Conservation (phyloP, 164 flowering plant species). For the Vitis rotundifolia region DNA sequence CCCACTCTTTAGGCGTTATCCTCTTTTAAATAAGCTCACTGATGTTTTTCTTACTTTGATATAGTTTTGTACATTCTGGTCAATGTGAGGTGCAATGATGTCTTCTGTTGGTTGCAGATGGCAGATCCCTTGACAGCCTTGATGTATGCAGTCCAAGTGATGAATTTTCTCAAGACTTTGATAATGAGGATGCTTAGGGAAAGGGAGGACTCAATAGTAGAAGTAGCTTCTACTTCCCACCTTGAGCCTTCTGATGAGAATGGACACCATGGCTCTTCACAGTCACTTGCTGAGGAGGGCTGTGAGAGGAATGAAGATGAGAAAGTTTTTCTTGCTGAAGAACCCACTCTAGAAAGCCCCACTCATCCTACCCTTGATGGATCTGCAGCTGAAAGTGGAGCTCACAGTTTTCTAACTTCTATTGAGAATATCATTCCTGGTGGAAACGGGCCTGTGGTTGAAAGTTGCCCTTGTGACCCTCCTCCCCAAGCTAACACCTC, state of each 20-base stretch:
- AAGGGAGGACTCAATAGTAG: conserved; percentile 41
- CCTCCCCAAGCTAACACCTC: conserved; percentile 13
- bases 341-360: conserved; percentile 20
- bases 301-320: conserved; percentile 13
- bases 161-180: conserved; percentile 69
- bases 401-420: conserved; percentile 13
- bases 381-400: conserved; percentile 2
- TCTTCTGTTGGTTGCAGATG: conserved; percentile 36
- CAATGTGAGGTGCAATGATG: not conserved
- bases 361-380: not conserved
- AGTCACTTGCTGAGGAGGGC: conserved; percentile 5
- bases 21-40: no score
- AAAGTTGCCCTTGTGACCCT: conserved; percentile 21
- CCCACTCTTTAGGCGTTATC: no score
- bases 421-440: conserved; percentile 21
- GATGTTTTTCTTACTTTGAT: no score
- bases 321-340: conserved; percentile 17
- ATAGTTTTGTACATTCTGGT: no score
- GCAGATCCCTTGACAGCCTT: conserved; percentile 66
- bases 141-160: conserved; percentile 79
- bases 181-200: conserved; percentile 51
- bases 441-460: conserved; percentile 11
- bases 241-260: conserved; percentile 38
- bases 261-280: conserved; percentile 27
- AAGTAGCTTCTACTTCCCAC: conserved; percentile 18